Evolutionary conservation across 2,329 filamentous ascomycete species (phyloP).

Genomic region (Paecilomyces dactylethromorphus): DNA sequence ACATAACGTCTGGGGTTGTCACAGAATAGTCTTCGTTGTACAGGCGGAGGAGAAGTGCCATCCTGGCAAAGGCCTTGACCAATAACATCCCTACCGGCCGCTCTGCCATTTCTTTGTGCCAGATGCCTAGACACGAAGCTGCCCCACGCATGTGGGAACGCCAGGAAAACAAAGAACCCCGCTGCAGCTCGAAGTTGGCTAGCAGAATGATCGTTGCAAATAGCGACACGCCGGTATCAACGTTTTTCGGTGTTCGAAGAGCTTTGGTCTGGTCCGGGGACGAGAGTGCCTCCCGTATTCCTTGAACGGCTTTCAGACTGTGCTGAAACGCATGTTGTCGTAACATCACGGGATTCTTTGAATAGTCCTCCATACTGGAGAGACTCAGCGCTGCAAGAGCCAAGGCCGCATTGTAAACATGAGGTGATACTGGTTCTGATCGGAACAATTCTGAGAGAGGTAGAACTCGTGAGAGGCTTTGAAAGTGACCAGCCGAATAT

Average conservation of each 20-base stretch:
- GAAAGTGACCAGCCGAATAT: conserved; percentile 5
- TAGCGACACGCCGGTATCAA: conserved; percentile 5
- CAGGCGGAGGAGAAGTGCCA: conserved; percentile 10
- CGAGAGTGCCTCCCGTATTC: conserved; percentile 3
- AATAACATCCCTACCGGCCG: conserved; percentile 6
- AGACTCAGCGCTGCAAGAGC: conserved; percentile 6
- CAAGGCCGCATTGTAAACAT: conserved; percentile 8
- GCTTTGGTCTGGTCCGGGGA: neutral
- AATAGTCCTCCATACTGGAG: conserved; percentile 2
- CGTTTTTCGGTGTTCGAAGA: neutral
- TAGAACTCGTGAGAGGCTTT: conserved; percentile 4
- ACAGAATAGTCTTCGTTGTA: conserved; percentile 10
- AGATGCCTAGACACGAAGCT: conserved; percentile 5
- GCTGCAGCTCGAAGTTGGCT: conserved; percentile 10
- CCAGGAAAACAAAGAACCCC: conserved; percentile 7
- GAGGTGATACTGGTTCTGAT: conserved; percentile 7
- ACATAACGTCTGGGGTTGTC: conserved; percentile 6
- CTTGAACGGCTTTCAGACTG: conserved; percentile 7
- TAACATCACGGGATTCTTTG: neutral
- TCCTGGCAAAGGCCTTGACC: conserved; percentile 8
- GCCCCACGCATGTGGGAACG: conserved; percentile 9
- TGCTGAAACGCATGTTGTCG: conserved; percentile 9
- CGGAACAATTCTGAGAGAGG: conserved; percentile 6
- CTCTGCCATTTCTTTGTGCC: conserved; percentile 3
- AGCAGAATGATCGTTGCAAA: conserved; percentile 8